A percentile compares a stretch with the other conserved stretches of the same genome.
These are phyloP conservation scores for Cinnamomum chago DNA, from an alignment of 164 flowering plant species.

Conservation along the genomic window DNA sequence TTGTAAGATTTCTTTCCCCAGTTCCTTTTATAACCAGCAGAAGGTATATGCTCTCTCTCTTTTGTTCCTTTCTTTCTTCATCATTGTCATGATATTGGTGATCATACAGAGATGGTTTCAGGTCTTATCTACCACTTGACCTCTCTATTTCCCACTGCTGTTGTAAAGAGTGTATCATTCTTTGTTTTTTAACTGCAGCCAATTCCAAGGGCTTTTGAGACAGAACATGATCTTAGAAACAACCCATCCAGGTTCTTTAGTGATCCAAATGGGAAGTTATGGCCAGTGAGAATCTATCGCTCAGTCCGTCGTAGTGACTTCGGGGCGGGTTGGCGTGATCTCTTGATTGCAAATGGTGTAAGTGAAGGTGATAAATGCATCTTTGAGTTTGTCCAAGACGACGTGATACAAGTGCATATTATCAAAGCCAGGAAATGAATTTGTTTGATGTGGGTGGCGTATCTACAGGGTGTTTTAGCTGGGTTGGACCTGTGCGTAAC, in stretches of 20 bases:
- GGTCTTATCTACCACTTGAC: background rate
- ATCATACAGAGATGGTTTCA: background rate
- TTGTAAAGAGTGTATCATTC: background rate
- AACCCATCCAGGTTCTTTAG: background rate
- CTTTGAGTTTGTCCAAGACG: background rate
- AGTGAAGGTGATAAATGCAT: background rate
- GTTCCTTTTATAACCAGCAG: too few relatives aligned
- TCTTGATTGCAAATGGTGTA: background rate
- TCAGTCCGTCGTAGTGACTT: background rate
- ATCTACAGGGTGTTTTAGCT: too few relatives aligned
- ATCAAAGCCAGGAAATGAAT: background rate
- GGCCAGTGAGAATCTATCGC: background rate
- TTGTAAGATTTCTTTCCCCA: too few relatives aligned
- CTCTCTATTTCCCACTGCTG: background rate
- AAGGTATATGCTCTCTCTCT: too few relatives aligned
- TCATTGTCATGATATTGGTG: background rate
- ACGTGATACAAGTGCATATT: background rate
- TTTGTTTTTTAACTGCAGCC: slow-evolving; percentile 11
- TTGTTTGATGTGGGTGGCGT: too few relatives aligned
- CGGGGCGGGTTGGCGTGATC: background rate
- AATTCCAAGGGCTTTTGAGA: background rate
- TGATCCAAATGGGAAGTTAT: background rate
- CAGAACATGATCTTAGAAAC: background rate
- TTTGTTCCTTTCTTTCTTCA: too few relatives aligned
- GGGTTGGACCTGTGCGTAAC: too few relatives aligned